These are phyloP conservation scores for Malassezia japonica DNA, from an alignment of 1,284 basidiomycete species.

Conservation along the genomic window DNA sequence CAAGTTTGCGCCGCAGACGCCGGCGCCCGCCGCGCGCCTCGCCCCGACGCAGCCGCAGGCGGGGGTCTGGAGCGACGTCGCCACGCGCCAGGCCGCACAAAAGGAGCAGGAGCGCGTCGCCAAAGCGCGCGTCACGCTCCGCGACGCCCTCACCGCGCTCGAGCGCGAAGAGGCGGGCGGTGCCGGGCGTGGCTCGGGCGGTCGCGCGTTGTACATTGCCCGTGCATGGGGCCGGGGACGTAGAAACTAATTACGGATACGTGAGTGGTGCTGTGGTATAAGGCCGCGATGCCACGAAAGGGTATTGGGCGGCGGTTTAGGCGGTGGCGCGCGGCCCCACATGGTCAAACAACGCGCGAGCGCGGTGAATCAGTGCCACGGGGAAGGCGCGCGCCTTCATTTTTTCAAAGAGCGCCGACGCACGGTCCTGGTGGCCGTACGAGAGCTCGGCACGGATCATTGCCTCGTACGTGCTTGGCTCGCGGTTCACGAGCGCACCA, in stretches of 20 bases:
- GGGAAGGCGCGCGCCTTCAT: conserved; percentile 60
- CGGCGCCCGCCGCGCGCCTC: conserved; percentile 15
- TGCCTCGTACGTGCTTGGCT: conserved; percentile 77
- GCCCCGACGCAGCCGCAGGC: conserved; percentile 14
- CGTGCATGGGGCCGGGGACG: conserved; percentile 11
- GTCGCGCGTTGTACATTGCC: conserved; percentile 19
- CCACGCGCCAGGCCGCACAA: conserved; percentile 33
- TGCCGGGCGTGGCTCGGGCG: conserved; percentile 21
- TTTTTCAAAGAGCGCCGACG: conserved; percentile 63
- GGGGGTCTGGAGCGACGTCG: conserved; percentile 44
- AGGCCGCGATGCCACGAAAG: too few species aligned
- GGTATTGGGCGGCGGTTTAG: too few species aligned
- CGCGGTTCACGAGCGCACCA: conserved; percentile 68
- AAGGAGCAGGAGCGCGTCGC: conserved; percentile 37
- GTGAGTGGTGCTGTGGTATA: too few species aligned
- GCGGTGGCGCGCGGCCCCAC: neutral
- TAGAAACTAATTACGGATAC: too few species aligned
- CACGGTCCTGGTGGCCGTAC: conserved; percentile 63
- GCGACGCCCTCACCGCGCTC: conserved; percentile 40
- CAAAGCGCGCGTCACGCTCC: conserved; percentile 32
- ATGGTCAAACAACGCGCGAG: conserved; percentile 27
- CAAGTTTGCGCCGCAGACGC: conserved; percentile 35
- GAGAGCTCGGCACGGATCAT: conserved; percentile 89
- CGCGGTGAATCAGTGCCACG: conserved; percentile 41
- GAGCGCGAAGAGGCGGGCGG: conserved; percentile 29